These are phyloP conservation scores for Trichoderma gracile DNA, from an alignment of 2,329 filamentous ascomycete species.

Conservation along the genomic window DNA sequence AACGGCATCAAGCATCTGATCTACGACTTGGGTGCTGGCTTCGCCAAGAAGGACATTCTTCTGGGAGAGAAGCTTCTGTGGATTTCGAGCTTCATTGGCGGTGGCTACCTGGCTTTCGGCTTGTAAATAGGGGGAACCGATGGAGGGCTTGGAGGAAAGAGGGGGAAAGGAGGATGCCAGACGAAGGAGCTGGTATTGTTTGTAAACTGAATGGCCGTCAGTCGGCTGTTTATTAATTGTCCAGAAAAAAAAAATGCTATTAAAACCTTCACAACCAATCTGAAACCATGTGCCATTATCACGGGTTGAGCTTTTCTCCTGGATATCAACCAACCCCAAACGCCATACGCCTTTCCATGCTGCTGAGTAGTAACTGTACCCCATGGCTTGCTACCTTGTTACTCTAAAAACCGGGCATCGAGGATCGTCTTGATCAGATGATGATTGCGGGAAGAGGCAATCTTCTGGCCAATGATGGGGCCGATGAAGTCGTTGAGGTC, in stretches of 20 bases:
- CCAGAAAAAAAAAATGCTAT: slow-evolving; percentile 12
- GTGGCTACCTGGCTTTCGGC: slow-evolving; percentile 51
- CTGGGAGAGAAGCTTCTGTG: slow-evolving; percentile 52
- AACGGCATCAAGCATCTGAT: slow-evolving; percentile 58
- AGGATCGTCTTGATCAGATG: slow-evolving; percentile 53
- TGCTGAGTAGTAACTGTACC: neutral
- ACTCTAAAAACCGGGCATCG: slow-evolving; percentile 57
- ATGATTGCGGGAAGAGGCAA: slow-evolving; percentile 49
- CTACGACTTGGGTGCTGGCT: slow-evolving; percentile 55
- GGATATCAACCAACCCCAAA: slow-evolving; percentile 29
- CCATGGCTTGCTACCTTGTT: slow-evolving; percentile 11
- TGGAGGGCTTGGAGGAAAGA: neutral
- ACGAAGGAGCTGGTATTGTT: slow-evolving; percentile 3
- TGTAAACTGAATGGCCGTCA: slow-evolving; percentile 10
- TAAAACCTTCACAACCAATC: slow-evolving; percentile 10
- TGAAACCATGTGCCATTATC: neutral
- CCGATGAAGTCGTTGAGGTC: slow-evolving; percentile 58
- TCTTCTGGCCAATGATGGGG: slow-evolving; percentile 52
- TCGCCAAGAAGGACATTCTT: slow-evolving; percentile 49
- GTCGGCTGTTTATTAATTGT: slow-evolving; percentile 16
- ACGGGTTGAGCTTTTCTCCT: neutral
- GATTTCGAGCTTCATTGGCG: slow-evolving; percentile 46
- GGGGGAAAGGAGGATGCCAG: neutral
- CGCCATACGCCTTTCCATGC: slow-evolving; percentile 33
- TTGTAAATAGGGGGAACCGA: slow-evolving; percentile 38